Conservation (phyloP, 1,284 basidiomycete species). For the Microbotryum scabiosae region DNA sequence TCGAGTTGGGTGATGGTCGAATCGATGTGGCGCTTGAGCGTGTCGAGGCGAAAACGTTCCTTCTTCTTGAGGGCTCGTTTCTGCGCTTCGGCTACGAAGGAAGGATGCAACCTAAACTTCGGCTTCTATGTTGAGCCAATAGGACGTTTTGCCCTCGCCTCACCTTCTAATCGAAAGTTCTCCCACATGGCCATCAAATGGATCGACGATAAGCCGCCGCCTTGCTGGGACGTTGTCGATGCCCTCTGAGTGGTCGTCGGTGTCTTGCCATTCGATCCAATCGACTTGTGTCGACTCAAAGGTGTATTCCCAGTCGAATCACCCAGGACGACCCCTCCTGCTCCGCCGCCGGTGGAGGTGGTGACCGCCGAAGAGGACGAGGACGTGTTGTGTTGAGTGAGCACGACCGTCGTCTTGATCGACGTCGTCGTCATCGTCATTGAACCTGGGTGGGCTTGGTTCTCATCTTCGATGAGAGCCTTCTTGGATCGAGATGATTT, state of each 20-base stretch:
- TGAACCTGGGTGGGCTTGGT: too few species aligned
- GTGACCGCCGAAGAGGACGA: too few species aligned
- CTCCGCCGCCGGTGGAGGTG: too few species aligned
- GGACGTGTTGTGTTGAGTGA: too few species aligned
- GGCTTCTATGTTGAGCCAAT: too few species aligned
- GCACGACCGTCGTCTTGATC: too few species aligned
- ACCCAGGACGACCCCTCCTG: neutral
- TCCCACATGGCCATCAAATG: neutral
- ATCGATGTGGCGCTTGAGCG: neutral
- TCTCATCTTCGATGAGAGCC: too few species aligned
- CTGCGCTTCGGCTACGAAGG: neutral
- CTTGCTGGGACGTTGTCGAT: neutral
- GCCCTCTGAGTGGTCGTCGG: neutral
- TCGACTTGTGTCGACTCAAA: neutral
- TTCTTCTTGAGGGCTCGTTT: neutral
- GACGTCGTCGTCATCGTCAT: too few species aligned
- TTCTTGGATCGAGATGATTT: too few species aligned
- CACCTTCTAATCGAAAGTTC: constrained; percentile 22
- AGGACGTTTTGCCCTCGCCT: neutral
- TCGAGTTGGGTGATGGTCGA: neutral
- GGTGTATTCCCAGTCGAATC: neutral
- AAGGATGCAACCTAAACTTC: too few species aligned
- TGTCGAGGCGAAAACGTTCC: neutral
- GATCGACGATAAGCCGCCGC: neutral
- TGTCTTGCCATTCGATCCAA: neutral